Percentiles rank a stretch among this genome's conserved stretches.
Evolutionary conservation across 495 filamentous ascomycete species (phyloP).

Genomic region (Paragyromitra xinjiangensis): DNA sequence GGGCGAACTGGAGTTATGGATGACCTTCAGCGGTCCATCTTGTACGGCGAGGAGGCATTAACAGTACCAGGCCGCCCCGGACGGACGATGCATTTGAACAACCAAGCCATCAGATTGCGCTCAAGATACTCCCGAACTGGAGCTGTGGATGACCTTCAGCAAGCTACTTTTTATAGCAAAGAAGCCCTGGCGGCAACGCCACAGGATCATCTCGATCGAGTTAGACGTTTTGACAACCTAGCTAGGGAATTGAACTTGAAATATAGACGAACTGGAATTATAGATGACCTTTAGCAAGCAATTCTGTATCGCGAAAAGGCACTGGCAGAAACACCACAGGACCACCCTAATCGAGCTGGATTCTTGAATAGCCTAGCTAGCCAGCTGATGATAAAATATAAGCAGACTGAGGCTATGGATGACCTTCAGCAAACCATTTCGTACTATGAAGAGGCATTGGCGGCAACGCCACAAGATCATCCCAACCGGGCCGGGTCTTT

Average conservation of each 20-base stretch:
- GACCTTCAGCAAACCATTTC: constrained; percentile 15
- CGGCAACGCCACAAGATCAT: not conserved
- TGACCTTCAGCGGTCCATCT: not conserved
- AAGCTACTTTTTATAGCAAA: not conserved
- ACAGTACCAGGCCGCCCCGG: not conserved
- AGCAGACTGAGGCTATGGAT: not conserved
- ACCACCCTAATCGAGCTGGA: not conserved
- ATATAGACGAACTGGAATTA: not conserved
- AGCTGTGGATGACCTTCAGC: not conserved
- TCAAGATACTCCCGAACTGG: not conserved
- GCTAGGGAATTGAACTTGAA: not conserved
- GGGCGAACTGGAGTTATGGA: not conserved
- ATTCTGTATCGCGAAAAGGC: not conserved
- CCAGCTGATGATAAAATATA: not conserved
- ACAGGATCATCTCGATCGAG: not conserved
- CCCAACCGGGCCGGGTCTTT: not conserved
- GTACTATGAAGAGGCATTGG: not conserved
- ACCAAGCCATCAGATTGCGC: not conserved
- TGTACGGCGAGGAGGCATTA: not conserved
- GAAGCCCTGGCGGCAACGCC: not conserved
- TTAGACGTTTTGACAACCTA: not conserved
- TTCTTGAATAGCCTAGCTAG: not conserved
- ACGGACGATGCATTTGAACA: not conserved
- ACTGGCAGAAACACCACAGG: not conserved
- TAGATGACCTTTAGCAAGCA: constrained; percentile 1